Conservation (phyloP, 164 flowering plant species). For the Vitis vinifera region DNA sequence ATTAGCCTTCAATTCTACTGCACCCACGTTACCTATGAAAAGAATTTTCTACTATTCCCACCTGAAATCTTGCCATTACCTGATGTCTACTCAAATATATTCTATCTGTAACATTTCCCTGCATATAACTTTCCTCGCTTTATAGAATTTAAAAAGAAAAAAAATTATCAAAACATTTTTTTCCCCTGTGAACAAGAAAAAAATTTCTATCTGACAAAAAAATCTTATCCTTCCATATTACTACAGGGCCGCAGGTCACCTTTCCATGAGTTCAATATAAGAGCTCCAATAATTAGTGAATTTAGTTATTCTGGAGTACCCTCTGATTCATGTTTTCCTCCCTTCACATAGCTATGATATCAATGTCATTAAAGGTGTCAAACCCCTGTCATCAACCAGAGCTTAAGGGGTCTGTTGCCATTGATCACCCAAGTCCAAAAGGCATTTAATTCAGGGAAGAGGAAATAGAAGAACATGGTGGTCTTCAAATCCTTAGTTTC, state of each 20-base stretch:
- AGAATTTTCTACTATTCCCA: too few relatives aligned
- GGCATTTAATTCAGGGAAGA: constrained; percentile 68
- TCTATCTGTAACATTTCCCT: too few relatives aligned
- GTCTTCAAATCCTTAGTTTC: constrained; percentile 39
- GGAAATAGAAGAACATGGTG: constrained; percentile 53
- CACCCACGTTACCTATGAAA: too few relatives aligned
- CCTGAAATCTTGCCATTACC: too few relatives aligned
- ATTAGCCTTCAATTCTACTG: too few relatives aligned
- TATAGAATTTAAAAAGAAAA: too few relatives aligned
- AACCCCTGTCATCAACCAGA: constrained; percentile 18
- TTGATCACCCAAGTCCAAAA: constrained; percentile 32
- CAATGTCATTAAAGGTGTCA: constrained; percentile 42
- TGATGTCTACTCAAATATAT: too few relatives aligned
- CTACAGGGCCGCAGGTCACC: constrained; percentile 64
- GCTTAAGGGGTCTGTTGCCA: constrained; percentile 12
- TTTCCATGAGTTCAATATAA: constrained; percentile 56
- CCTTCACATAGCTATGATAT: constrained; percentile 63
- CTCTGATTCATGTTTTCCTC: constrained; percentile 68
- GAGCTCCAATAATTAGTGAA: constrained; percentile 47
- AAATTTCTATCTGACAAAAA: background rate
- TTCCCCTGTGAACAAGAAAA: too few relatives aligned
- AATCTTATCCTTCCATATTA: background rate
- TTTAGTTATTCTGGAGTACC: constrained; percentile 66
- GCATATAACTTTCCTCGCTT: too few relatives aligned
- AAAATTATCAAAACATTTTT: too few relatives aligned